phyloP scores from a whole-genome alignment of 352 stramenopile species.

The Globisporangium lucens region DNA sequence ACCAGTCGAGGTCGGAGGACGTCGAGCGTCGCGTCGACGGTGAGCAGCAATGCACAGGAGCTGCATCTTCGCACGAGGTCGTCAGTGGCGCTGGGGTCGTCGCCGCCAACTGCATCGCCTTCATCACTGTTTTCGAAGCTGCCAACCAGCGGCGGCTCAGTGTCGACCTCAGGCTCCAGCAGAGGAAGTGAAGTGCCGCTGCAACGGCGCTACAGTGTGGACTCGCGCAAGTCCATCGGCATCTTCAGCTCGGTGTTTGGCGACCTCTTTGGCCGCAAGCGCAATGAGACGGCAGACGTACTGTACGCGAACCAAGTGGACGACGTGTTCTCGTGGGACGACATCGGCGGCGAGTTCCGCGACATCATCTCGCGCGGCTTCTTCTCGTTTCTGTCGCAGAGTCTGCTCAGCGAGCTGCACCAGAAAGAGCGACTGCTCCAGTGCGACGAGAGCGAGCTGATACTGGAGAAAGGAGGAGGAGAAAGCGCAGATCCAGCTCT shows the following conservation, averaged over 20 bases:
- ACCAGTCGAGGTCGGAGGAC: constrained; percentile 8
- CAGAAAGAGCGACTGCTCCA: constrained; percentile 19
- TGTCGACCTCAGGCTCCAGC: constrained; percentile 12
- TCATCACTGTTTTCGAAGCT: neutral
- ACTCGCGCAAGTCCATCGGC: constrained; percentile 41
- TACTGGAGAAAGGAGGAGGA: neutral
- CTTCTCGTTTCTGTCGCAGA: constrained; percentile 50
- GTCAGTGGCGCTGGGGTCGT: constrained; percentile 1
- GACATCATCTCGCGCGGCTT: constrained; percentile 69
- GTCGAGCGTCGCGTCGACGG: constrained; percentile 11
- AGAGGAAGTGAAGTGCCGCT: neutral
- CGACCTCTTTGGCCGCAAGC: constrained; percentile 66
- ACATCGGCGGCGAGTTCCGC: constrained; percentile 48
- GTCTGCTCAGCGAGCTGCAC: constrained; percentile 40
- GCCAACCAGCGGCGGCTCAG: neutral
- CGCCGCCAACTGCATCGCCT: neutral
- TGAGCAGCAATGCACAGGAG: neutral
- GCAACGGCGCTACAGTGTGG: constrained; percentile 53
- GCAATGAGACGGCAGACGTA: constrained; percentile 47
- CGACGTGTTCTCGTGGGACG: constrained; percentile 69
- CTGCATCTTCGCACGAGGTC: constrained; percentile 8
- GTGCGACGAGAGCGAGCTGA: constrained; percentile 24
- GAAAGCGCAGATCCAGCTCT: neutral
- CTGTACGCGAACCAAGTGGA: constrained; percentile 39
- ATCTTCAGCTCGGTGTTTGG: constrained; percentile 65